A percentile compares a stretch with the other conserved stretches of the same genome.
Conservation (phyloP, 352 stramenopile genomes). For the Globisporangium iwayamae region DNA sequence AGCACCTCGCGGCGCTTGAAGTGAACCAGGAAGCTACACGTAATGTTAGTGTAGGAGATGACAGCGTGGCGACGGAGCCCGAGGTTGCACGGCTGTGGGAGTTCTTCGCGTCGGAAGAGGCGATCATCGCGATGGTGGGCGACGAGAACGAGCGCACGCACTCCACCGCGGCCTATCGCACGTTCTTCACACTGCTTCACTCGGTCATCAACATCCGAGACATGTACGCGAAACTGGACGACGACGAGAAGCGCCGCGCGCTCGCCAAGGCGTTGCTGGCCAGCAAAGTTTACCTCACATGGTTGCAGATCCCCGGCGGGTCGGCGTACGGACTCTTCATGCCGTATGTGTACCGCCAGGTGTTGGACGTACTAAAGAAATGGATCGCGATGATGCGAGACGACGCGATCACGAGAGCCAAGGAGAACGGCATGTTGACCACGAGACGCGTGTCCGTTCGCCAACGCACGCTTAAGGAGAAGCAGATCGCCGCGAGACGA, state of each 20-base stretch:
- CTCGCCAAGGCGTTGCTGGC: slow-evolving; percentile 64
- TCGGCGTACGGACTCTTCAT: slow-evolving; percentile 84
- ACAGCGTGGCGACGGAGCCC: slow-evolving; percentile 9
- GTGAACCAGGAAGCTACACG: background rate
- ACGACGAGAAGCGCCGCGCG: slow-evolving; percentile 33
- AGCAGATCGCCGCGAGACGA: slow-evolving; percentile 13
- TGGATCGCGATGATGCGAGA: slow-evolving; percentile 48
- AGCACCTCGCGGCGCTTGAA: slow-evolving; percentile 23
- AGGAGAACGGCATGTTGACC: background rate
- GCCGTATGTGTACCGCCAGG: slow-evolving; percentile 79
- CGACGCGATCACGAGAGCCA: slow-evolving; percentile 10
- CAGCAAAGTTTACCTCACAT: slow-evolving; percentile 72
- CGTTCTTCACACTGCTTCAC: slow-evolving; percentile 60
- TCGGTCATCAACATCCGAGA: slow-evolving; percentile 56
- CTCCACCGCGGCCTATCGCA: slow-evolving; percentile 49
- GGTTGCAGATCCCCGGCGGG: slow-evolving; percentile 77
- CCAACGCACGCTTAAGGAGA: slow-evolving; percentile 15
- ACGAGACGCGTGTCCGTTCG: slow-evolving; percentile 7
- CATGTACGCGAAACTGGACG: slow-evolving; percentile 35
- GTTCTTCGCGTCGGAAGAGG: slow-evolving; percentile 56
- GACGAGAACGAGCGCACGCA: slow-evolving; percentile 31
- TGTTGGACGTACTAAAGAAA: slow-evolving; percentile 77
- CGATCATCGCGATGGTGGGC: slow-evolving; percentile 30
- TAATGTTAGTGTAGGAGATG: slow-evolving; percentile 2
- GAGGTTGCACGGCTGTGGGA: slow-evolving; percentile 40